phyloP scores from a whole-genome alignment of 75 land plant genomes.

The Ceratopteris richardii region DNA sequence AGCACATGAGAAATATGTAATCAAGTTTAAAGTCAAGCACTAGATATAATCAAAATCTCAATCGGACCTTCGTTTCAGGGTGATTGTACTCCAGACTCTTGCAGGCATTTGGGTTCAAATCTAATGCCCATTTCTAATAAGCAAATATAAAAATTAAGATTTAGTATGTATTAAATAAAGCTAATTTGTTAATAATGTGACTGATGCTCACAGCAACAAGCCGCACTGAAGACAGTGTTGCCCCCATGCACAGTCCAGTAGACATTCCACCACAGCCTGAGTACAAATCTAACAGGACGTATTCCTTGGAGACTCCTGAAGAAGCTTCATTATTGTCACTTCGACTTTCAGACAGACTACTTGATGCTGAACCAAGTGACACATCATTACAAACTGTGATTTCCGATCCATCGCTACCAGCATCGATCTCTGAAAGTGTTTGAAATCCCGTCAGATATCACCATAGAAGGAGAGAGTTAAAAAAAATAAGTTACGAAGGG shows the following conservation, averaged over 20 bases:
- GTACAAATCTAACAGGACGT: constrained; percentile 59
- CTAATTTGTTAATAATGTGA: not conserved
- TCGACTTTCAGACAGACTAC: constrained; percentile 12
- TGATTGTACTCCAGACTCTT: constrained; percentile 69
- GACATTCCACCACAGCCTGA: constrained; percentile 99
- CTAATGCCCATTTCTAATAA: constrained; percentile 87
- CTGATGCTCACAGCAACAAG: constrained; percentile 52
- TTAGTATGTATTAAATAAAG: not conserved
- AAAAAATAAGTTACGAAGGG: not conserved
- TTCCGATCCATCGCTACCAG: constrained; percentile 10
- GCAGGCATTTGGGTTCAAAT: constrained; percentile 62
- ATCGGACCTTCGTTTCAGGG: constrained; percentile 73
- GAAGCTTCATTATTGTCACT: constrained; percentile 7
- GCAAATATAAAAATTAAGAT: no score
- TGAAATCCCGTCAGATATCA: no score
- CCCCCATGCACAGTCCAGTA: constrained; percentile 80
- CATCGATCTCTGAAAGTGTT: constrained; percentile 20
- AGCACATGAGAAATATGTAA: not conserved
- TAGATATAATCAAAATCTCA: no score
- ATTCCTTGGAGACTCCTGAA: not conserved
- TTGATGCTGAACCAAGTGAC: constrained; percentile 1
- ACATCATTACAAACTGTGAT: constrained; percentile 16
- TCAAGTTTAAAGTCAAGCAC: no score
- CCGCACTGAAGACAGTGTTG: constrained; percentile 46
- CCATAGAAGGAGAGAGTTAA: no score